Conservation (phyloP, 2,329 filamentous ascomycete genomes). For the Metarhizium album region DNA sequence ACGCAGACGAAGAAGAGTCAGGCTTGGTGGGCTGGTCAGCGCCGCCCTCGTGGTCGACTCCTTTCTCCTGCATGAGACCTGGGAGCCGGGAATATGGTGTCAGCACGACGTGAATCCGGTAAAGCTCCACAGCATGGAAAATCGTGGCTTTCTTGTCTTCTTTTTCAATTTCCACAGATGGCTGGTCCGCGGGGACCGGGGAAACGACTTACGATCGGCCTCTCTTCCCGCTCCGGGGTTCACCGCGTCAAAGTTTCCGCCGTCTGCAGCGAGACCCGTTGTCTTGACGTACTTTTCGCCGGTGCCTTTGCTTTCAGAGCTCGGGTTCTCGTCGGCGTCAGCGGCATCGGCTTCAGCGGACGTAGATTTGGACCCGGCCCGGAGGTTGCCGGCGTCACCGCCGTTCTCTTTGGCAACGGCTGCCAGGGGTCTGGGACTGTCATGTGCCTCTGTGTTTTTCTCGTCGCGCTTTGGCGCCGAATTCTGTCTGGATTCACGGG, state of each 20-base stretch:
- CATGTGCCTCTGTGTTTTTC: conserved; percentile 17
- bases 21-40: conserved; percentile 6
- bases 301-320: conserved; percentile 29
- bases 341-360: neutral
- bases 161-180: neutral
- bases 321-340: conserved; percentile 8
- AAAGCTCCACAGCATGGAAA: too few relatives aligned
- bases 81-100: neutral
- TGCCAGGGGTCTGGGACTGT: conserved; percentile 20
- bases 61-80: conserved; percentile 26
- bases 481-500: conserved; percentile 27
- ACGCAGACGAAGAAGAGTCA: conserved; percentile 3
- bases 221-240: conserved; percentile 55
- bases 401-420: conserved; percentile 23
- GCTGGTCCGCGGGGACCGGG: neutral
- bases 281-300: conserved; percentile 48
- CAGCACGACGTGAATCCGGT: conserved; percentile 3
- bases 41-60: conserved; percentile 12
- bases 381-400: conserved; percentile 19
- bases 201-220: conserved; percentile 49
- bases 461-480: conserved; percentile 21
- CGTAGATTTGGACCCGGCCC: neutral
- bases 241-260: conserved; percentile 55
- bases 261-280: conserved; percentile 50
- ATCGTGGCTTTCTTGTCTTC: too few relatives aligned